These are phyloP conservation scores for Magnolia officinalis DNA, from an alignment of 164 flowering plant genomes.

Conservation along the genomic window DNA sequence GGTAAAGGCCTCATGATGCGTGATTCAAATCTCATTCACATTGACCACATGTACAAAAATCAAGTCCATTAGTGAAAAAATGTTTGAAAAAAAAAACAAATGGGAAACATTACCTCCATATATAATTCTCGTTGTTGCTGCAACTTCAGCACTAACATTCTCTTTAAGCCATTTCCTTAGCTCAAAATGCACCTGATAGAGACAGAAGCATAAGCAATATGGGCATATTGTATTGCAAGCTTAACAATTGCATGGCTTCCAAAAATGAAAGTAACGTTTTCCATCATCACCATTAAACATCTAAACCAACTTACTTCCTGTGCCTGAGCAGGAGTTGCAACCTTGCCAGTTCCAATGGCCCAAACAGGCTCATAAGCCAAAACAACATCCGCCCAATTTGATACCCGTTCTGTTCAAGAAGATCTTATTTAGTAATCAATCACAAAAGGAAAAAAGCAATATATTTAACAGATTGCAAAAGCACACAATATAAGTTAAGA, in stretches of 20 bases:
- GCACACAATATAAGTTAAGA: too few species aligned
- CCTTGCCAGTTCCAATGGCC: constrained; percentile 97
- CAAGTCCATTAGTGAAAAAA: background rate
- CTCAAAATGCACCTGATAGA: constrained; percentile 55
- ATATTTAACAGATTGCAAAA: background rate
- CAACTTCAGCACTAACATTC: constrained; percentile 62
- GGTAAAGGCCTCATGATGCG: too few species aligned
- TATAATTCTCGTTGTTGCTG: constrained; percentile 65
- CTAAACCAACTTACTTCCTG: constrained; percentile 61
- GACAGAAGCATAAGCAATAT: background rate
- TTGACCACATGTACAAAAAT: too few species aligned
- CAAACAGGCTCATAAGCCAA: constrained; percentile 92
- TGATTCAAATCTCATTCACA: too few species aligned
- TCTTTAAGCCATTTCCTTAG: constrained; percentile 62
- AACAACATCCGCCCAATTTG: constrained; percentile 63
- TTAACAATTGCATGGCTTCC: background rate
- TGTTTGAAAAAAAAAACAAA: background rate
- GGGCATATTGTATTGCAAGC: background rate
- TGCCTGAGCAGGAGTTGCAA: constrained; percentile 85
- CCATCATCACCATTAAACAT: background rate
- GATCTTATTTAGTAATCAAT: background rate
- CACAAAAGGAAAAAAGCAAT: background rate
- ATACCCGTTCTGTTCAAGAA: constrained; percentile 42
- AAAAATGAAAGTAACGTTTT: background rate
- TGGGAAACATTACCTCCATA: constrained; percentile 70